Conservation (phyloP, 2,329 filamentous ascomycete species). For the Madurella mycetomatis region DNA sequence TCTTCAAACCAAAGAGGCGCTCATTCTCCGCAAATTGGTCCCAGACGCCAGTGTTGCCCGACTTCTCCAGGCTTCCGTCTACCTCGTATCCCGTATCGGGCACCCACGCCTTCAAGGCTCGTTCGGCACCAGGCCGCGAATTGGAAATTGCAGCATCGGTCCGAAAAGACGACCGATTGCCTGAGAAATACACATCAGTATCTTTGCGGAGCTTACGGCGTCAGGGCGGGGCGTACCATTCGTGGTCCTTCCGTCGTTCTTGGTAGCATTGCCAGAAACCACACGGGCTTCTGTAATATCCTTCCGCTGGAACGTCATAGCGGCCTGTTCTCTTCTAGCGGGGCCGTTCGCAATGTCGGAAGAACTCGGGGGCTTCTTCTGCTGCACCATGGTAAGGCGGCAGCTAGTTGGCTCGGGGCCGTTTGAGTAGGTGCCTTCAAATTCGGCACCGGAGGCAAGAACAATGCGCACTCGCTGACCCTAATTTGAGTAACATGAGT, state of each 20-base stretch:
- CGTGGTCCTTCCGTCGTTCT: slow-evolving; percentile 34
- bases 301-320: slow-evolving; percentile 33
- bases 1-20: slow-evolving; percentile 78
- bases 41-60: slow-evolving; percentile 57
- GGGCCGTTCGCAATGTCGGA: slow-evolving; percentile 30
- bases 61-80: slow-evolving; percentile 68
- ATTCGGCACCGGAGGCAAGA: slow-evolving; percentile 29
- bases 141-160: slow-evolving; percentile 88
- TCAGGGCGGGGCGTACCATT: slow-evolving; percentile 36
- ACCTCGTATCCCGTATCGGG: slow-evolving; percentile 58
- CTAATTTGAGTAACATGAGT: slow-evolving; percentile 20
- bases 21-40: slow-evolving; percentile 94
- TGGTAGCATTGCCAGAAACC: slow-evolving; percentile 28
- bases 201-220: neutral
- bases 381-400: slow-evolving; percentile 33
- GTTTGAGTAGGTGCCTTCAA: slow-evolving; percentile 31
- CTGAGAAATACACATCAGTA: slow-evolving; percentile 38
- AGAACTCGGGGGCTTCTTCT: slow-evolving; percentile 30
- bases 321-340: slow-evolving; percentile 28
- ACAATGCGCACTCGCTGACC: slow-evolving; percentile 31
- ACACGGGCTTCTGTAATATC: slow-evolving; percentile 29
- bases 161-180: slow-evolving; percentile 65
- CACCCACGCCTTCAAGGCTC: slow-evolving; percentile 77
- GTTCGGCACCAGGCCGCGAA: slow-evolving; percentile 63
- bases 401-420: slow-evolving; percentile 26